Conservation (phyloP, 1,284 basidiomycete species). For the Ceratobasidium sp. region DNA sequence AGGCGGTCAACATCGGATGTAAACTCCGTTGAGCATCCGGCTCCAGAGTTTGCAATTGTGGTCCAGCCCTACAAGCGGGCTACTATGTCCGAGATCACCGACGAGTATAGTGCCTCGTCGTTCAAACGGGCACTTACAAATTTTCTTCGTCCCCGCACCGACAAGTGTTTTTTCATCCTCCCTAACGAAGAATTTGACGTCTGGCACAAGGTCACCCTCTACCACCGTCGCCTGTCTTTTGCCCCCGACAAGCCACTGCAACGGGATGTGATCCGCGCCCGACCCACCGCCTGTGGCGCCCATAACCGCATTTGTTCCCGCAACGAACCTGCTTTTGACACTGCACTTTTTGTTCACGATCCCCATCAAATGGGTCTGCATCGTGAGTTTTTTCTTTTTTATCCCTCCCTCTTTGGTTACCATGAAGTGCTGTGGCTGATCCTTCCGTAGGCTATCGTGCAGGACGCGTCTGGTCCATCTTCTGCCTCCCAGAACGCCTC, state of each 20-base stretch:
- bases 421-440: neutral
- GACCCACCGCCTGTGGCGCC: too few relatives aligned
- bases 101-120: neutral
- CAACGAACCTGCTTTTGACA: neutral
- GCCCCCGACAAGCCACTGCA: slow-evolving; percentile 10
- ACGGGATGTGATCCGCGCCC: slow-evolving; percentile 16
- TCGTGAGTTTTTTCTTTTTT: neutral
- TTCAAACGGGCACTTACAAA: neutral
- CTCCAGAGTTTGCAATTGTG: neutral
- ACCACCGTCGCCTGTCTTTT: neutral
- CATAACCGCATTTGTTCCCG: neutral
- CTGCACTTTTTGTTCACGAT: neutral
- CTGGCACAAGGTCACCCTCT: slow-evolving; percentile 5
- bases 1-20: too few relatives aligned
- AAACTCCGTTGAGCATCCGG: neutral
- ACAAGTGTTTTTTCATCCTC: neutral
- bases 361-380: neutral
- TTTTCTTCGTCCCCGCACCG: too few relatives aligned
- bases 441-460: slow-evolving; percentile 4
- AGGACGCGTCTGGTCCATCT: slow-evolving; percentile 18
- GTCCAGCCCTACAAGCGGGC: neutral
- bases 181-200: neutral
- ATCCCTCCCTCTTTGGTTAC: neutral
- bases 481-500: neutral
- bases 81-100: neutral